Conservation (phyloP, 163 green algal genomes). For the Chlorella variabilis region DNA sequence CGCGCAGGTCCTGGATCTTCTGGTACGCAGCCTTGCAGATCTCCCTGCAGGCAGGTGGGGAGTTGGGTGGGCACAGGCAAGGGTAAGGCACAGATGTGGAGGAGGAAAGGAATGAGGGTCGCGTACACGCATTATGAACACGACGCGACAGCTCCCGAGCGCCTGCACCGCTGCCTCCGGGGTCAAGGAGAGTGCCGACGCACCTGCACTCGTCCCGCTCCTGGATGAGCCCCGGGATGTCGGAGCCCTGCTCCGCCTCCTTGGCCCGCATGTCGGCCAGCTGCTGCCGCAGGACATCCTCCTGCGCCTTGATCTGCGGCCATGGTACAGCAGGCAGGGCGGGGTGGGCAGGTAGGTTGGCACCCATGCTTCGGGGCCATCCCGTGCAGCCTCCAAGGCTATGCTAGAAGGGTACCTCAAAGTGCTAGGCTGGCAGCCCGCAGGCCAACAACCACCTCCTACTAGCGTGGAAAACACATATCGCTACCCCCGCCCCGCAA, state of each 20-base stretch:
- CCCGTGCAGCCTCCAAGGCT: neutral
- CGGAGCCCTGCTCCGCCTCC: slow-evolving; percentile 51
- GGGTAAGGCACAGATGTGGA: neutral
- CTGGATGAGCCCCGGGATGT: slow-evolving; percentile 61
- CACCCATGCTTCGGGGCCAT: neutral
- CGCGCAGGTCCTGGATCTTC: slow-evolving; percentile 62
- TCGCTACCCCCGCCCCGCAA: too few relatives aligned
- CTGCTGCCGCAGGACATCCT: slow-evolving; percentile 52
- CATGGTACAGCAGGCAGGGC: too few relatives aligned
- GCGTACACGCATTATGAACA: neutral
- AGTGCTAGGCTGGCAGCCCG: too few relatives aligned
- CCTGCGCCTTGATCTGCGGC: slow-evolving; percentile 56
- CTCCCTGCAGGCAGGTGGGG: too few relatives aligned
- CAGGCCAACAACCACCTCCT: too few relatives aligned
- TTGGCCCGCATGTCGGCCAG: slow-evolving; percentile 60
- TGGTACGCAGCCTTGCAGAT: slow-evolving; percentile 60
- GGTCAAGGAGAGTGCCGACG: too few relatives aligned
- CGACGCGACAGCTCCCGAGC: too few relatives aligned
- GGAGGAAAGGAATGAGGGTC: neutral
- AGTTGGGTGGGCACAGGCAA: too few relatives aligned
- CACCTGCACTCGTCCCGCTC: slow-evolving; percentile 62
- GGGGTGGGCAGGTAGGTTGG: too few relatives aligned
- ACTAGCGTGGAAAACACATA: too few relatives aligned
- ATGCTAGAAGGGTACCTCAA: too few relatives aligned
- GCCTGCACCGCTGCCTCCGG: too few relatives aligned